Evolutionary conservation across 1,284 basidiomycete genomes (phyloP).

Genomic region (Moniliophthora roreri): DNA sequence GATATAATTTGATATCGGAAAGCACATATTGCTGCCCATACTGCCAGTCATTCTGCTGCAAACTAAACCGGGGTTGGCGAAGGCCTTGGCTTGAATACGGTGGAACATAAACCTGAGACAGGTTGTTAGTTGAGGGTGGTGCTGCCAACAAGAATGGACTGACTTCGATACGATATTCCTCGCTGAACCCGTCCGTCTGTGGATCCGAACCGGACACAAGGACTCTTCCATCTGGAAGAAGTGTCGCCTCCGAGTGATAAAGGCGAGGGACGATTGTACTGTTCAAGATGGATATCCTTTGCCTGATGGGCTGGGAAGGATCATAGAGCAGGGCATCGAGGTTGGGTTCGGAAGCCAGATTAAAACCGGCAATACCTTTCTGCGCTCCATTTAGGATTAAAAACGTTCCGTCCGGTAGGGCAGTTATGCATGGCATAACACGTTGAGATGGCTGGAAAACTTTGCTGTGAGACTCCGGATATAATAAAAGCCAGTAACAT

Average conservation of each 20-base stretch:
- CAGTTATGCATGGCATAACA: conserved; percentile 73
- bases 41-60: too few species aligned
- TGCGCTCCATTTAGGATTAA: conserved; percentile 71
- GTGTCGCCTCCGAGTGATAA: conserved; percentile 77
- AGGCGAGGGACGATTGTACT: conserved; percentile 77
- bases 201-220: conserved; percentile 76
- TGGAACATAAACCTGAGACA: conserved; percentile 59
- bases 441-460: conserved; percentile 66
- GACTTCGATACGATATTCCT: conserved; percentile 73
- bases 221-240: conserved; percentile 62
- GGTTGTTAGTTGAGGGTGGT: not conserved
- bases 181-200: conserved; percentile 54
- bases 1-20: conserved; percentile 47
- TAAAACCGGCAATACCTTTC: conserved; percentile 73
- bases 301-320: conserved; percentile 55
- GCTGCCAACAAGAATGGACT: not conserved
- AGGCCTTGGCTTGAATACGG: conserved; percentile 67
- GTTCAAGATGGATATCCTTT: conserved; percentile 65
- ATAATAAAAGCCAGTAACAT: conserved; percentile 20
- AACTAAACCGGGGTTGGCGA: conserved; percentile 50
- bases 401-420: conserved; percentile 72
- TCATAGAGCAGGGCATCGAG: conserved; percentile 67
- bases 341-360: conserved; percentile 65
- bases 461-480: too few species aligned
- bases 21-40: too few species aligned